A percentile compares a stretch with the other conserved stretches of the same genome.
These are phyloP conservation scores for Lipomyces yamanashiensis DNA, from an alignment of 805 yeast species.

Conservation along the genomic window DNA sequence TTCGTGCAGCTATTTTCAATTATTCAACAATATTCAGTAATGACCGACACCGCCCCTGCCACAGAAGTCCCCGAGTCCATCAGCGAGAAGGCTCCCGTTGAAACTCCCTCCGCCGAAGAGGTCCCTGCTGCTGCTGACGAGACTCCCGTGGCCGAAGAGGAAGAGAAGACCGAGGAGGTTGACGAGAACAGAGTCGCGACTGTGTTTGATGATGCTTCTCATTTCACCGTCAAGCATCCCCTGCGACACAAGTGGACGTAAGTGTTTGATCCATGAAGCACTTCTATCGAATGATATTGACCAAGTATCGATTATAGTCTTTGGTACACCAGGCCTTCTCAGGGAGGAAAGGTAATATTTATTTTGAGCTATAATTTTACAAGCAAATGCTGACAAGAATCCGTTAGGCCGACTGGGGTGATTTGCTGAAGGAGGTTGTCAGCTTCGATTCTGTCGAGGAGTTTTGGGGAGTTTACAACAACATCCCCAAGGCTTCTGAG, in stretches of 20 bases:
- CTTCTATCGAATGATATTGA: neutral
- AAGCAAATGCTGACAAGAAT: neutral
- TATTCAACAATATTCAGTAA: neutral
- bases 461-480: constrained; percentile 97
- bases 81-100: constrained; percentile 24
- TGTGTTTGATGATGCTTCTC: constrained; percentile 57
- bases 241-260: constrained; percentile 86
- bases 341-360: constrained; percentile 53
- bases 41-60: constrained; percentile 27
- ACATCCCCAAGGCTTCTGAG: constrained; percentile 88
- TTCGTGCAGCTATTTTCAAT: neutral
- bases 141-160: constrained; percentile 3
- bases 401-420: constrained; percentile 78
- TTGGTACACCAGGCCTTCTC: constrained; percentile 96
- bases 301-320: constrained; percentile 69
- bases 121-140: neutral
- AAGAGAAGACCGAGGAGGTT: constrained; percentile 18
- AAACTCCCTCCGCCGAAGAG: neutral
- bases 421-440: constrained; percentile 88
- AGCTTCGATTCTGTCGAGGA: constrained; percentile 95
- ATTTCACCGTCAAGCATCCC: constrained; percentile 81
- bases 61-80: constrained; percentile 9
- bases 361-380: neutral
- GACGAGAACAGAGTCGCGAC: constrained; percentile 46
- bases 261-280: constrained; percentile 3